Conservation (phyloP, 306 rosid species). For the Sechiopsis laciniata region DNA sequence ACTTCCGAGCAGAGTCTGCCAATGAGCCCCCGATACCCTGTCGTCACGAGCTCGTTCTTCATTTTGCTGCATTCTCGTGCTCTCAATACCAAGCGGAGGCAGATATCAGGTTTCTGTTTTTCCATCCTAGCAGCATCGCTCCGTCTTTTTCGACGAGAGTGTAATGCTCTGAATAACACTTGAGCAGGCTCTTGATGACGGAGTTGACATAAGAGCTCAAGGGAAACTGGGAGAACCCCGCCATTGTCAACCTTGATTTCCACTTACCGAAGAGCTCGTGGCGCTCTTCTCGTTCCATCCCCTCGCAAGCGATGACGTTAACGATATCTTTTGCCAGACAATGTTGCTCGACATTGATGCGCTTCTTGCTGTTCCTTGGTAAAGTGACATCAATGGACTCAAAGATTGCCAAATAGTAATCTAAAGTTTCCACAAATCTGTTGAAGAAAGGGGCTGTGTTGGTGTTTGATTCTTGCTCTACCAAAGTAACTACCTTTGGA, state of each 20-base stretch:
- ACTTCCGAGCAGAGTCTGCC: background rate
- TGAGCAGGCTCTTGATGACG: slow-evolving; percentile 56
- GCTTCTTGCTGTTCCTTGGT: slow-evolving; percentile 58
- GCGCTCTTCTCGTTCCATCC: slow-evolving; percentile 75
- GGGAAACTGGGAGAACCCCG: slow-evolving; percentile 68
- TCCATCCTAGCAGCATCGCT: slow-evolving; percentile 94
- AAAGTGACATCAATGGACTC: slow-evolving; percentile 82
- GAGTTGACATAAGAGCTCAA: slow-evolving; percentile 81
- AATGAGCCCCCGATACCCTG: background rate
- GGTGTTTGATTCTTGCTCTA: slow-evolving; percentile 94
- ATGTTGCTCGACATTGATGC: slow-evolving; percentile 83
- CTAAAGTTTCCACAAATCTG: slow-evolving; percentile 72
- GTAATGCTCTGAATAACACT: slow-evolving; percentile 73
- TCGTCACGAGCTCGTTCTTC: background rate
- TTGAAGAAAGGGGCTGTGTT: slow-evolving; percentile 81
- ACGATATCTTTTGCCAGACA: slow-evolving; percentile 84
- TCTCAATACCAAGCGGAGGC: slow-evolving; percentile 87
- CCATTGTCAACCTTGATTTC: slow-evolving; percentile 90
- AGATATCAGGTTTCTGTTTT: slow-evolving; percentile 67
- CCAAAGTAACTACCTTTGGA: slow-evolving; percentile 74
- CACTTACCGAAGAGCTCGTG: slow-evolving; percentile 94
- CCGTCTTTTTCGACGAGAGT: slow-evolving; percentile 72
- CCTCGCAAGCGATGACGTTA: slow-evolving; percentile 83
- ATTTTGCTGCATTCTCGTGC: background rate
- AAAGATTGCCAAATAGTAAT: slow-evolving; percentile 80